Percentiles rank a stretch among this genome's conserved stretches.
Evolutionary conservation across 2,329 filamentous ascomycete genomes (phyloP).

Genomic region (Pseudocercospora fuligena): DNA sequence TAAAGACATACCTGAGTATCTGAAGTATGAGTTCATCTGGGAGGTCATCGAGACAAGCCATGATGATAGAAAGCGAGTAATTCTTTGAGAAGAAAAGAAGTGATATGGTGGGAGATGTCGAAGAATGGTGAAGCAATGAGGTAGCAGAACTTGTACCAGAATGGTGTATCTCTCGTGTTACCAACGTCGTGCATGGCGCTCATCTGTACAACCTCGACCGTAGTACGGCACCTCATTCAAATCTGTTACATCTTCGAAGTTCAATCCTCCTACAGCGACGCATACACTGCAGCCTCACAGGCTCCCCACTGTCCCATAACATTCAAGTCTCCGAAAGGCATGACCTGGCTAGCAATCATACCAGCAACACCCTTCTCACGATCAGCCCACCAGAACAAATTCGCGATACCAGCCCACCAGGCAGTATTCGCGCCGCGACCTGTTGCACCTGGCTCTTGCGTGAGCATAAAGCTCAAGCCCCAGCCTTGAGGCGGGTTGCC

Average conservation of each 20-base stretch:
- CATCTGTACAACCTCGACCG: neutral
- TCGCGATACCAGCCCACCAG: conserved; percentile 43
- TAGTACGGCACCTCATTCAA: neutral
- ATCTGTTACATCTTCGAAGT: no score
- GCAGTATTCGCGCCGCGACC: conserved; percentile 42
- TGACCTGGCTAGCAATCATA: conserved; percentile 44
- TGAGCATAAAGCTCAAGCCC: conserved; percentile 56
- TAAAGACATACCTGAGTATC: neutral
- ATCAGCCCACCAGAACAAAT: conserved; percentile 41
- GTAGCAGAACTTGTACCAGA: neutral
- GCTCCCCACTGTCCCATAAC: conserved; percentile 38
- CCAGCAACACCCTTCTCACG: conserved; percentile 43
- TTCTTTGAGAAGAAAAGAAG: no score
- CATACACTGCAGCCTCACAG: conserved; percentile 39
- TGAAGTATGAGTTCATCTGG: neutral
- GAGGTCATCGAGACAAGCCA: neutral
- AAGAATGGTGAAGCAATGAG: no score
- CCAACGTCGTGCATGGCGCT: neutral
- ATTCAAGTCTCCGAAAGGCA: conserved; percentile 42
- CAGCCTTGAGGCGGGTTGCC: conserved; percentile 66
- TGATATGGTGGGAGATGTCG: no score
- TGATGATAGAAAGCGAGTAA: neutral
- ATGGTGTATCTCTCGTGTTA: neutral
- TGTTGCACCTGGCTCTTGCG: conserved; percentile 41
- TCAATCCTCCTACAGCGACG: neutral